phyloP scores from a whole-genome alignment of 257 asterid genomes.

The Ilex asprella region DNA sequence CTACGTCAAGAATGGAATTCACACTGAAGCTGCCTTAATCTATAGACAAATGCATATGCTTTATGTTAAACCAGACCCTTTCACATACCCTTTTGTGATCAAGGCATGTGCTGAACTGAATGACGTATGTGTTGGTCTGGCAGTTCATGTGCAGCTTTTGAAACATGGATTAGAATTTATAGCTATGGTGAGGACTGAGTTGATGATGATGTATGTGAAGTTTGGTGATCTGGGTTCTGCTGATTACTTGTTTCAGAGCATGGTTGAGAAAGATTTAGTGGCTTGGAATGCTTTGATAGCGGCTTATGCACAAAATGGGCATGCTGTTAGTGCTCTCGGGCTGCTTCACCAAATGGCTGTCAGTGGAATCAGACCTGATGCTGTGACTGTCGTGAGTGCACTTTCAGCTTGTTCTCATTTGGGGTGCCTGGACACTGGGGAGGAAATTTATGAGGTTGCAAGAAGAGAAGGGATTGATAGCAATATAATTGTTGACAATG shows the following conservation, averaged over 20 bases:
- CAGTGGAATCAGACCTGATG: not conserved
- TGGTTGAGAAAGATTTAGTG: not conserved
- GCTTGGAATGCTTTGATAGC: constrained; percentile 1
- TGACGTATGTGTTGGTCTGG: not conserved
- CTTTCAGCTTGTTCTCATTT: not conserved
- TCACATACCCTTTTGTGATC: not conserved
- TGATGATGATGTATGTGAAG: not conserved
- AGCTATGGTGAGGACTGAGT: not conserved
- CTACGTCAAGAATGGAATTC: not conserved
- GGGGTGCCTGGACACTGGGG: not conserved
- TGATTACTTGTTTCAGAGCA: not conserved
- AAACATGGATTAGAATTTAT: not conserved
- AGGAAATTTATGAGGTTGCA: not conserved
- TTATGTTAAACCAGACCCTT: not conserved
- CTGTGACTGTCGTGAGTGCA: not conserved
- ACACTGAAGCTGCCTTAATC: not conserved
- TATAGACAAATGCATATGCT: not conserved
- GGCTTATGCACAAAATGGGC: not conserved
- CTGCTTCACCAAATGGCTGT: not conserved
- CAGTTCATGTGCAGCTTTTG: not conserved
- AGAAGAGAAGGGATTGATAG: not conserved
- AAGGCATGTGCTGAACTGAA: not conserved
- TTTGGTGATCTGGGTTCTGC: not conserved
- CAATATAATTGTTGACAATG: not conserved
- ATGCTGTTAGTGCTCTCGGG: not conserved